Base-by-base conservation (phyloP, 129 eudicot species). In the Flaveria ramosissima region DNA sequence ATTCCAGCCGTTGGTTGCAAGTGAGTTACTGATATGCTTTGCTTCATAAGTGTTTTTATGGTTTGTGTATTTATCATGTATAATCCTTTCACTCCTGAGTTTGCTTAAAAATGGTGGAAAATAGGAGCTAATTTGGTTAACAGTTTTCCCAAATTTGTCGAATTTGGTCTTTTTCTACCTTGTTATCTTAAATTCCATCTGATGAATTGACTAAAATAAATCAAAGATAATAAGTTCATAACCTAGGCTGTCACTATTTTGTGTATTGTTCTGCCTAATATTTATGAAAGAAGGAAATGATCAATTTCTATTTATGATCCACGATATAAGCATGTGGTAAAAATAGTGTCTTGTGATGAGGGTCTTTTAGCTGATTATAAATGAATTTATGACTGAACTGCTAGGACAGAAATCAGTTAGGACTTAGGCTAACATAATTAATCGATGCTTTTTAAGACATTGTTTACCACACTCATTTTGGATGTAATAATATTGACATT, bases 1-100 rank as follows among this genome's bases (percentile, higher is more conserved):
- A 93, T 55, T 85, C 92, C 56, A 78, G 81, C 77, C 98, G 96
- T 75, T 93, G 98, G 98, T 71, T 93, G 86, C 96, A 90, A 75
- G 98, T 93, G 80, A 80, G 86, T 73, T 76, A 41, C 45, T 41
- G 50, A 77, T 68, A 39, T 53, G 41, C 17, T n/a, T 43, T 39
- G 9, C 60, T 70, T 13, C 10, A 30, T 61, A 3, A 17, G 17
- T 61, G 36, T 24, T 26, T 14, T 68, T 41, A 62, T 69, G 50
- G 17, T 69, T 20, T 69, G 21, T 67, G 45, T 43, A 24, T 78
- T 20, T 68, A 65, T 77, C 45, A 39, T 77, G 1, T 43, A 24
- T 68, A 70, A 79, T 47, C 9, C 32, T 50, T 55, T 55, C 20
- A 65, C 57, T 77, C 43, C 46, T 3, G 1, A 52, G 56, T 55